A percentile compares a stretch with the other conserved stretches of the same genome.
phyloP scores from a whole-genome alignment of 352 stramenopile species.

The Pythium dissimile region DNA sequence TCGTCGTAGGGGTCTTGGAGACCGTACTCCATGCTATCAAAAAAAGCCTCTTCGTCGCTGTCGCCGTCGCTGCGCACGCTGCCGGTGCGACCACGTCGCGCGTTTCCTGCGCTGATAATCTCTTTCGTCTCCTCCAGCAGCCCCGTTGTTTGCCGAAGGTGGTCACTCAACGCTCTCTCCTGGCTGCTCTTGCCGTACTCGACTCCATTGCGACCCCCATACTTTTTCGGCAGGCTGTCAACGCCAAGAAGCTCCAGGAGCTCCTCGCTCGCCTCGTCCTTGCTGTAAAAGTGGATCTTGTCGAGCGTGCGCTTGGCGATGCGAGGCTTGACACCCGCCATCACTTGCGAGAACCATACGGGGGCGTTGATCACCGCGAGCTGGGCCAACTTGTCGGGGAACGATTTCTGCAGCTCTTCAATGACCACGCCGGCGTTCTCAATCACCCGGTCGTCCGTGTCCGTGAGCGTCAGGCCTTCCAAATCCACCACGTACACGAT shows the following conservation, averaged over 20 bases:
- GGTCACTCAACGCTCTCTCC: conserved; percentile 57
- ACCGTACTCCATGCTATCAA: conserved; percentile 78
- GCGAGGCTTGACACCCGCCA: conserved; percentile 47
- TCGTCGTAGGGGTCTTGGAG: conserved; percentile 58
- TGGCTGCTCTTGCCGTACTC: conserved; percentile 79
- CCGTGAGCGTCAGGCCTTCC: conserved; percentile 67
- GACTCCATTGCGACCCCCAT: conserved; percentile 69
- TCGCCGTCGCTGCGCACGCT: conserved; percentile 25
- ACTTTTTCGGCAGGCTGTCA: conserved; percentile 66
- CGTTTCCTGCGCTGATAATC: conserved; percentile 38
- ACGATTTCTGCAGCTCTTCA: conserved; percentile 51
- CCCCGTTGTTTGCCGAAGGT: conserved; percentile 66
- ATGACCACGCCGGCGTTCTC: conserved; percentile 53
- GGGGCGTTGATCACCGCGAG: conserved; percentile 67
- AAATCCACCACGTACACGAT: conserved; percentile 78
- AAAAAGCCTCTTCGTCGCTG: conserved; percentile 81
- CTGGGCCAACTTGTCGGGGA: conserved; percentile 58
- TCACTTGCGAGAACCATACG: conserved; percentile 82
- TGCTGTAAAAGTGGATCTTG: conserved; percentile 59
- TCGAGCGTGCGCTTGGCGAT: conserved; percentile 62
- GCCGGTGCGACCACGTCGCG: conserved; percentile 10
- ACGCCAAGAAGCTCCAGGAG: conserved; percentile 61
- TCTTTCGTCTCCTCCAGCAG: conserved; percentile 72
- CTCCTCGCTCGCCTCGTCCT: conserved; percentile 37
- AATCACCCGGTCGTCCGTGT: conserved; percentile 67